phyloP scores from a whole-genome alignment of 2,329 filamentous ascomycete species.

The Pseudophaeomoniella oleicola region DNA sequence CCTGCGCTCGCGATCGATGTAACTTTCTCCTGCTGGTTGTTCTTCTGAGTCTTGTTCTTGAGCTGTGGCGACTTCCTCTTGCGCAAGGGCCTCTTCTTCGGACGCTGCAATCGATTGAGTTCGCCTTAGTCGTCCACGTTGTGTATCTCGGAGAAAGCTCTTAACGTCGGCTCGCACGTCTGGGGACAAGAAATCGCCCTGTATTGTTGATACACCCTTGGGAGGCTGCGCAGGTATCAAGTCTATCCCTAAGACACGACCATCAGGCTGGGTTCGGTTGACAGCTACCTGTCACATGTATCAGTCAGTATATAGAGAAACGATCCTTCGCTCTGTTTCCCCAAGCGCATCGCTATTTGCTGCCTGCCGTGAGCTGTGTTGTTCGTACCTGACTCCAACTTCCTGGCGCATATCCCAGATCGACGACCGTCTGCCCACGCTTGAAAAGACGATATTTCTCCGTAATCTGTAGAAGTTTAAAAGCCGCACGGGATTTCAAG shows the following conservation, averaged over 20 bases:
- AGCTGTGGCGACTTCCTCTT: too few species aligned
- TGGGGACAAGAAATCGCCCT: slow-evolving; percentile 78
- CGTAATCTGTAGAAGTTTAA: slow-evolving; percentile 86
- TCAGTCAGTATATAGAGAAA: too few species aligned
- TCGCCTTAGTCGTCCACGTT: slow-evolving; percentile 37
- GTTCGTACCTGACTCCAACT: slow-evolving; percentile 51
- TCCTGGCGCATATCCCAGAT: slow-evolving; percentile 72
- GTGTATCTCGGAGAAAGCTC: slow-evolving; percentile 55
- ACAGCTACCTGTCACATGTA: slow-evolving; percentile 73
- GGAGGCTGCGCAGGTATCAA: slow-evolving; percentile 87
- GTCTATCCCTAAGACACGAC: slow-evolving; percentile 80
- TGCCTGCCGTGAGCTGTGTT: background rate
- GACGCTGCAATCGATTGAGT: background rate
- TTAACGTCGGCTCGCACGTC: slow-evolving; percentile 63
- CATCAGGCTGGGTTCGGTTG: slow-evolving; percentile 59
- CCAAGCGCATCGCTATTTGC: too few species aligned
- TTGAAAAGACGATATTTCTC: slow-evolving; percentile 66
- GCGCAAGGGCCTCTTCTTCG: background rate
- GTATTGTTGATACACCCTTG: slow-evolving; percentile 80
- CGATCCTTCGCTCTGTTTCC: too few species aligned
- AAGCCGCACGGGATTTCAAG: slow-evolving; percentile 80
- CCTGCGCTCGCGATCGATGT: slow-evolving; percentile 8
- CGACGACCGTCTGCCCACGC: slow-evolving; percentile 70
- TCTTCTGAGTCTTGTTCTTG: background rate
- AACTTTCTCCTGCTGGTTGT: slow-evolving; percentile 5